Base-by-base conservation (phyloP, 257 asterid species). In the Solanum tarijense region DNA sequence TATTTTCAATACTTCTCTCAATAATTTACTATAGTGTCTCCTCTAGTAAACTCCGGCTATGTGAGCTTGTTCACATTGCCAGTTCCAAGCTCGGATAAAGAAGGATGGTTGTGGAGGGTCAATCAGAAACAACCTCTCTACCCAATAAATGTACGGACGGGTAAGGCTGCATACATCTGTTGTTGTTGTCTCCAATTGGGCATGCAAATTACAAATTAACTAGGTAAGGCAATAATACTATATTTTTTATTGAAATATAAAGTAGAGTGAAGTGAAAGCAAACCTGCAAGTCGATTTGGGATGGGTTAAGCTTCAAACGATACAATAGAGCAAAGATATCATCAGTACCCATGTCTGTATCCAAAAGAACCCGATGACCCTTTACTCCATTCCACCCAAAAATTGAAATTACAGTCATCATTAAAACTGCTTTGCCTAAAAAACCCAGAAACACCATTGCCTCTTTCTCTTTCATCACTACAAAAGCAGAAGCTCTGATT, bases 241-340 rank as follows among this genome's bases (percentile, higher is more conserved):
- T 12, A 12, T 12, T 43, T 12, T 41, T 10, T 43, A 72, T 72
- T 34, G 25, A 2, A 35, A 21, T 38, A 75, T 36, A 75, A 73
- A 74, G 10, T 34, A 16, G 13, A 75, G 83, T 75, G 32, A 36
- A 75, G 58, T 38, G 83, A 75, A 7, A 75, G n/a, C 10, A 55
- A 55, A 75, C 83, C 34, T 75, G 83, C 83, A 75, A 38, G 21
- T 75, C 6, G 16, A 75, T 75, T 38, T 75, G 34, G 55, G 23
- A 92, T 82, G 58, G 88, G 68, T 93, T 93, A 32, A 95, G 97
- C 95, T 94, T 96, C 95, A 96, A 90, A 84, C 95, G 87, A 88
- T 95, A 96, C 39, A 95, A 83, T 29, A 96, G 93, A 79, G 98
- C 98, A 88, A 96, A 94, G 25, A 94, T 85, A 92, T 96, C 99